A percentile compares a stretch with the other conserved stretches of the same genome.
These are phyloP conservation scores for Aspergillus fijiensis DNA, from an alignment of 2,329 filamentous ascomycete species.

Conservation along the genomic window DNA sequence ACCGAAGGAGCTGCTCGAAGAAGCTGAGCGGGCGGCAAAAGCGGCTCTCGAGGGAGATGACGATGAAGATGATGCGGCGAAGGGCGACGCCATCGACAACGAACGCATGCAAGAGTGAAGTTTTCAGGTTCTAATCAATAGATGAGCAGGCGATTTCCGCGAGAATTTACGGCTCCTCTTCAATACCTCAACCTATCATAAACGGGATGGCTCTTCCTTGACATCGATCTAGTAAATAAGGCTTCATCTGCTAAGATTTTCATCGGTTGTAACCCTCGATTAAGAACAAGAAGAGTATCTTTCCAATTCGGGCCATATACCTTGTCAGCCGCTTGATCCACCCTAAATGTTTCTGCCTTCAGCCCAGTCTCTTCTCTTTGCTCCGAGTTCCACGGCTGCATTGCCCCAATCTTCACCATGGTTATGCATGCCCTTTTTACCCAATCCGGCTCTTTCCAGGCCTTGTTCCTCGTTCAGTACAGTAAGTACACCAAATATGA, in stretches of 20 bases:
- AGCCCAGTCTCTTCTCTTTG: constrained; percentile 82
- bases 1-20: constrained; percentile 82
- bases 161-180: background rate
- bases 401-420: constrained; percentile 96
- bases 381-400: constrained; percentile 89
- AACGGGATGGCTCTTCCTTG: background rate
- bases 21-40: constrained; percentile 91
- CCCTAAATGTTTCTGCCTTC: constrained; percentile 61
- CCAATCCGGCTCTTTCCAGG: constrained; percentile 75
- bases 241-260: background rate
- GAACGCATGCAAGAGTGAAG: constrained; percentile 87
- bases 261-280: background rate
- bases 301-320: background rate
- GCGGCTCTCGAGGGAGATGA: constrained; percentile 85
- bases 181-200: background rate
- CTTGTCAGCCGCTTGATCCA: background rate
- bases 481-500: constrained; percentile 90
- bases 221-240: background rate
- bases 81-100: constrained; percentile 58
- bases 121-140: background rate
- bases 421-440: constrained; percentile 65
- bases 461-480: constrained; percentile 87
- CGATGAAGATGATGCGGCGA: constrained; percentile 67
- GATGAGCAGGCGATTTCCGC: background rate
- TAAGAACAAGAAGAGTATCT: background rate